phyloP scores from a whole-genome alignment of 441 rosid species.

The Corymbia calophylla region DNA sequence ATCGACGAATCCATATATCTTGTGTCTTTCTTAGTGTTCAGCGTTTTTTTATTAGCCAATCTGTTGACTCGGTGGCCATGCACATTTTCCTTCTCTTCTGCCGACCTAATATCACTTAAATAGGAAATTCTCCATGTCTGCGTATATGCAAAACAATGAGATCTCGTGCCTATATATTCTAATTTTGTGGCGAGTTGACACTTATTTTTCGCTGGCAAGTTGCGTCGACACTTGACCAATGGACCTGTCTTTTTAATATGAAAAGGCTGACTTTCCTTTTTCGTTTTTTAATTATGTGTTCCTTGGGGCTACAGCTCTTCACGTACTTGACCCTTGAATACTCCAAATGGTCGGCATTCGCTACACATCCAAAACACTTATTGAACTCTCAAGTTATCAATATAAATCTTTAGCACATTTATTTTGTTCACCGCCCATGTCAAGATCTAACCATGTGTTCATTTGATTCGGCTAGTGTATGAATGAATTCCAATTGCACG shows the following conservation, averaged over 20 bases:
- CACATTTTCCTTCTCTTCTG: not conserved
- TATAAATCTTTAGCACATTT: not conserved
- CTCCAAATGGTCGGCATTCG: not conserved
- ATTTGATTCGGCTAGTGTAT: not conserved
- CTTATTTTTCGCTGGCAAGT: not conserved
- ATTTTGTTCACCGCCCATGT: not conserved
- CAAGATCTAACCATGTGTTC: not conserved
- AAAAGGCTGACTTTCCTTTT: not conserved
- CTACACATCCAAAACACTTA: not conserved
- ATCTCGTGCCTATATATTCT: not conserved
- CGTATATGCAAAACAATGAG: not conserved
- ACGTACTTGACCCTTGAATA: not conserved
- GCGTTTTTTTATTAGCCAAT: not conserved
- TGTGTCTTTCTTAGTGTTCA: not conserved
- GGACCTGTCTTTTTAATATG: not conserved
- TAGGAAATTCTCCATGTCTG: not conserved
- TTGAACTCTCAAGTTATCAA: not conserved
- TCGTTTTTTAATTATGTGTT: not conserved
- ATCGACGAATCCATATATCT: not conserved
- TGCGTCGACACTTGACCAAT: slow-evolving; percentile 9
- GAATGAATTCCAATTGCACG: not conserved
- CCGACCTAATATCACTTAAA: not conserved
- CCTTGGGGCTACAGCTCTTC: not conserved
- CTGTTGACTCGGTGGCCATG: not conserved
- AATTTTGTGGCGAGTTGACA: not conserved